Percentiles rank a stretch among this genome's conserved stretches.
Evolutionary conservation across 2,329 filamentous ascomycete genomes (phyloP).

Genomic region (Botrytis paeoniae): DNA sequence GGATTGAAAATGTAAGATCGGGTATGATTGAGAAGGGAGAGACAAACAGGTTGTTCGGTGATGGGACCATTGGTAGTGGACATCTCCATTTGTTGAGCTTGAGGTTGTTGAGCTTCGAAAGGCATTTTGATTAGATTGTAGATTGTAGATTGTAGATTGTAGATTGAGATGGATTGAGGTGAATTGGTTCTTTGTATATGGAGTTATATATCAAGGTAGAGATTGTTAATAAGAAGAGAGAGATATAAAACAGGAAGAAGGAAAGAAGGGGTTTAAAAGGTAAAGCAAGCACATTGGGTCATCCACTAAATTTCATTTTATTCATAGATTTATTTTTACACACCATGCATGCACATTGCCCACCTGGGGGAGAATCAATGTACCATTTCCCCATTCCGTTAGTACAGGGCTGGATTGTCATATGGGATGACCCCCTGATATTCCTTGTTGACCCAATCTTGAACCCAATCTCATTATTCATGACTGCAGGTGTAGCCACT

Average conservation of each 20-base stretch:
- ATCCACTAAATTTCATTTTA: neutral
- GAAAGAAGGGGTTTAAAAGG: neutral
- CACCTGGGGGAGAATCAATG: neutral
- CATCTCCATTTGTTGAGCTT: constrained; percentile 20
- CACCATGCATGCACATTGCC: neutral
- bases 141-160: neutral
- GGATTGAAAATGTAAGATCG: neutral
- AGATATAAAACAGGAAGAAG: neutral
- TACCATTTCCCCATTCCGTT: neutral
- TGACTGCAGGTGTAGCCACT: neutral
- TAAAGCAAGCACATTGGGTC: neutral
- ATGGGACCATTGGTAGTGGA: constrained; percentile 8
- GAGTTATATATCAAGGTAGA: neutral
- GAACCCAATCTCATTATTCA: neutral
- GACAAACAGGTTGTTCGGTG: constrained; percentile 20
- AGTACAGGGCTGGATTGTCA: constrained; percentile 1
- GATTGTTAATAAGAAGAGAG: neutral
- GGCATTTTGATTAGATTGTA: constrained; percentile 9
- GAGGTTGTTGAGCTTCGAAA: constrained; percentile 19
- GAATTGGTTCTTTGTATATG: neutral
- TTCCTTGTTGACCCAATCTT: neutral
- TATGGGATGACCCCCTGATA: neutral
- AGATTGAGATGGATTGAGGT: neutral
- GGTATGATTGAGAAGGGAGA: neutral
- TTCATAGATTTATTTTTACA: neutral